phyloP scores from a whole-genome alignment of 805 yeast species.

The Maudiozyma bulderi region DNA sequence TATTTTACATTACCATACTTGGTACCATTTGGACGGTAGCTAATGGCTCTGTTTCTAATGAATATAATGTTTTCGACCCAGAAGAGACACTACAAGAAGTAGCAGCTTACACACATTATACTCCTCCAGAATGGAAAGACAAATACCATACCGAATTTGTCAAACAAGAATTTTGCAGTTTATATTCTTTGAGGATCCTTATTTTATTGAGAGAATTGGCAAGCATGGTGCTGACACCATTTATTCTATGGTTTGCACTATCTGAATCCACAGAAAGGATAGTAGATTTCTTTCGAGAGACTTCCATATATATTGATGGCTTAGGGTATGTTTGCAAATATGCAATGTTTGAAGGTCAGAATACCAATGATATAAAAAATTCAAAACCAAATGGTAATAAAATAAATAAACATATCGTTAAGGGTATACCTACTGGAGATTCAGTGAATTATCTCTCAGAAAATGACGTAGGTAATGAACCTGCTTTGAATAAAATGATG shows the following conservation, averaged over 20 bases:
- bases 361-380: constrained; percentile 17
- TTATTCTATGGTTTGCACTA: constrained; percentile 76
- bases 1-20: constrained; percentile 79
- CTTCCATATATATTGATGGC: constrained; percentile 85
- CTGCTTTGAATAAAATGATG: constrained; percentile 75
- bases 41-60: constrained; percentile 57
- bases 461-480: constrained; percentile 8
- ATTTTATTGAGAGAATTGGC: constrained; percentile 68
- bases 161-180: constrained; percentile 68
- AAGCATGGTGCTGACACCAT: constrained; percentile 78
- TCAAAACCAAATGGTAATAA: constrained; percentile 7
- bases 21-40: constrained; percentile 86
- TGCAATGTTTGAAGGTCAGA: constrained; percentile 73
- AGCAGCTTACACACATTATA: constrained; percentile 79
- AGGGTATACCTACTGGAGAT: constrained; percentile 2
- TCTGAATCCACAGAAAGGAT: constrained; percentile 66
- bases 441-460: constrained; percentile 1
- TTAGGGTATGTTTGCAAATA: constrained; percentile 88
- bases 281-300: constrained; percentile 85
- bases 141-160: constrained; percentile 76
- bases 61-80: constrained; percentile 77
- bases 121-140: constrained; percentile 83
- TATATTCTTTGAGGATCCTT: constrained; percentile 65
- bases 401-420: not conserved
- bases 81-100: constrained; percentile 76